These are phyloP conservation scores for Coelastrella sp. DNA, from an alignment of 139 green algal genomes.

Conservation along the genomic window DNA sequence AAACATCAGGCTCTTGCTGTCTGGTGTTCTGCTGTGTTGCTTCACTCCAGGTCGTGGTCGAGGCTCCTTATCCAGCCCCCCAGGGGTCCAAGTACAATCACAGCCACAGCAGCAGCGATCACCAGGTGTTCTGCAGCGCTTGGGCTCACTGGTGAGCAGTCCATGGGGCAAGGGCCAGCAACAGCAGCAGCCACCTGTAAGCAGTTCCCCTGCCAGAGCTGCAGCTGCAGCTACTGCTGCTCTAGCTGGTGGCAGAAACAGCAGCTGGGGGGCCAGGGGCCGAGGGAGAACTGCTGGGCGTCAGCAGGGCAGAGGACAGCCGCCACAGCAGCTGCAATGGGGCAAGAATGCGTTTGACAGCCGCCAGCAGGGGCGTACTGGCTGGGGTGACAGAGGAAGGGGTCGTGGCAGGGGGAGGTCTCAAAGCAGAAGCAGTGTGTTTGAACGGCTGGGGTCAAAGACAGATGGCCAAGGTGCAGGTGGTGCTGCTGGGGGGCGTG, in stretches of 20 bases:
- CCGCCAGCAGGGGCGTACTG: background rate
- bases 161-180: background rate
- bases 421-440: background rate
- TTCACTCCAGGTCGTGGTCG: no score
- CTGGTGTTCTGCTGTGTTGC: no score
- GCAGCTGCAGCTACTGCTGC: background rate
- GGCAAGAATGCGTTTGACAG: background rate
- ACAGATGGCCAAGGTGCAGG: background rate
- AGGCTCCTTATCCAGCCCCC: no score
- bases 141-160: background rate
- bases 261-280: background rate
- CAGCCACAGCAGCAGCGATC: constrained; percentile 4
- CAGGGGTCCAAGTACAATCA: background rate
- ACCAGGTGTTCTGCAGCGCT: background rate
- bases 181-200: background rate
- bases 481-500: no score
- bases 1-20: no score
- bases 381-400: background rate
- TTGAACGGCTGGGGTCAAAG: background rate
- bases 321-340: constrained; percentile 2
- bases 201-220: background rate
- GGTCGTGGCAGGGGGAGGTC: constrained; percentile 8
- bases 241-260: background rate
- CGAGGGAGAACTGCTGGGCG: background rate
- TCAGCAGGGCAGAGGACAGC: background rate